Evolutionary conservation across 805 yeast species (phyloP), one percentile per base, ranked within the genome.

Genomic region (Yarrowia phangngaensis): DNA sequence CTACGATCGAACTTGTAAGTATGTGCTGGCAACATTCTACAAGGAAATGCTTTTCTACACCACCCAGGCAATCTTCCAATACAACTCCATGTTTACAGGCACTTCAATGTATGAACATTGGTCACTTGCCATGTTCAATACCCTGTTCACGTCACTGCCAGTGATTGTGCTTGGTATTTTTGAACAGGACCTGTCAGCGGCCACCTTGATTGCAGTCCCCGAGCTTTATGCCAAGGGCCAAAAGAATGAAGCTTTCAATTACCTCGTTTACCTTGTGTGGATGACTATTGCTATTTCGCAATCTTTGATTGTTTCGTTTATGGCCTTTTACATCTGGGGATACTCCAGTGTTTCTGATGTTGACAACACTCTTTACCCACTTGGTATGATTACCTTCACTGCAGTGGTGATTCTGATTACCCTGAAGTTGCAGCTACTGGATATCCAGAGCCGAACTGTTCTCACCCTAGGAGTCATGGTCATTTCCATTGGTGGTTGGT

Each of bases 61-160:
- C 60, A 79, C 95, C 0, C 98, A 92, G 66, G 79, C 84, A 20
- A 73, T 88, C 14, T 92, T 79, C 64, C 99, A 92, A 64, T 69
- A 95, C 53, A 78, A 81, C 60, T 81, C 95, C 0, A 69, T 86
- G 68, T 92, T 85, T 64, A 84, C 97, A 0, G 98, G 98, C 1
- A 80, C 95, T 0, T 87, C 97, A 0, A 64, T 90, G 56, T 92
- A 86, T 64, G 98, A 94, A 61, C 82, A 90, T 30, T 89, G 97
- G 95, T 89, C 97, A 1, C 72, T 92, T 52, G 85, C 97, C 0
- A 89, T 94, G 97, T 92, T 84, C 70, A 94, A 92, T 63, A 94
- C 98, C 0, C 72, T 92, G 53, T 94, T 92, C 68, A 90, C 98
- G 0, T 86, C 96, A 0, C 70, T 92, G 43, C 89, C 96, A 0